Evolutionary conservation across 2,329 filamentous ascomycete species (phyloP).

Genomic region (Stylonectria norvegica): DNA sequence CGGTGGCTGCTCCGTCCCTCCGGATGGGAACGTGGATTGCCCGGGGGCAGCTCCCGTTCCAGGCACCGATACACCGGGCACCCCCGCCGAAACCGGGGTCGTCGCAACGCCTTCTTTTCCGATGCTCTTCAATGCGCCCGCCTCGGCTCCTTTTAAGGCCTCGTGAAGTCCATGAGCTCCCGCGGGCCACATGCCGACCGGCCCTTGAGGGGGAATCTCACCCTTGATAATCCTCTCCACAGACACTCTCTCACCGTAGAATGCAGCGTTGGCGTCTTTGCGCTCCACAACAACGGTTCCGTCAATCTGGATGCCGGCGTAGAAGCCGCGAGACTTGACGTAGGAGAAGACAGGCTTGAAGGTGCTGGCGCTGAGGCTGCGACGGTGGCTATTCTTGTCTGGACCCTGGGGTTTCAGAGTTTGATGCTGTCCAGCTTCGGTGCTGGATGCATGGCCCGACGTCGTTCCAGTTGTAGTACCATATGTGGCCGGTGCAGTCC

Average conservation of each 20-base stretch:
- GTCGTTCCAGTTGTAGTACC: too few species aligned
- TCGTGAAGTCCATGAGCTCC: conserved; percentile 31
- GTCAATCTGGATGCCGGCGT: conserved; percentile 81
- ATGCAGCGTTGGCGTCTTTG: conserved; percentile 81
- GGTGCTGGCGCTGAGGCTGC: conserved; percentile 28
- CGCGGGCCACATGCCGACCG: conserved; percentile 31
- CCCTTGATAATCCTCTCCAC: conserved; percentile 49
- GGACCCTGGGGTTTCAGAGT: conserved; percentile 26
- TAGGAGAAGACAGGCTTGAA: conserved; percentile 58
- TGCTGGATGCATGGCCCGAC: conserved; percentile 6
- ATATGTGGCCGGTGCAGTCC: too few species aligned
- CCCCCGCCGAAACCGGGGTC: neutral
- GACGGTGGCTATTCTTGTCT: conserved; percentile 29
- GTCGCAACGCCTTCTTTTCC: conserved; percentile 4
- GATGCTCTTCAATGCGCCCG: conserved; percentile 22
- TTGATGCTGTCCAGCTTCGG: conserved; percentile 14
- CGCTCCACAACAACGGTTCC: conserved; percentile 84
- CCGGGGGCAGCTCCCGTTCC: neutral
- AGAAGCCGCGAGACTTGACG: conserved; percentile 84
- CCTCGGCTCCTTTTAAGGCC: conserved; percentile 32
- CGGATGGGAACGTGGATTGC: conserved; percentile 1
- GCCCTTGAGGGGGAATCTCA: conserved; percentile 27
- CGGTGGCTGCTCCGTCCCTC: conserved; percentile 16
- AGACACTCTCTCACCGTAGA: conserved; percentile 64
- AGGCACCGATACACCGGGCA: conserved; percentile 7